These are phyloP conservation scores for Nepenthes gracilis DNA, from an alignment of 148 eudicot species.

Conservation along the genomic window DNA sequence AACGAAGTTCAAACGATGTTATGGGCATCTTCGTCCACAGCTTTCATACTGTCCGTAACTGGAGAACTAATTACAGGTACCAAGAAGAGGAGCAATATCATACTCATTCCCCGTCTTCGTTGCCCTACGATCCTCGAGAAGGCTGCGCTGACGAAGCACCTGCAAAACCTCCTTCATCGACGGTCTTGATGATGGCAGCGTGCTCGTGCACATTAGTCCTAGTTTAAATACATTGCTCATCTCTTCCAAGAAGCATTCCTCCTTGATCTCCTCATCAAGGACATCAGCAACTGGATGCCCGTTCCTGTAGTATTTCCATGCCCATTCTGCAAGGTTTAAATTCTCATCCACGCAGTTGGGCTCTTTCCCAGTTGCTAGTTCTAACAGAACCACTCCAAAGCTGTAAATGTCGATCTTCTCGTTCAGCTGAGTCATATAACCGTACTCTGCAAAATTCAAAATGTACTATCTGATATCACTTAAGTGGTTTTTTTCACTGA, in stretches of 20 bases:
- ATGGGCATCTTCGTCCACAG: slow-evolving; percentile 16
- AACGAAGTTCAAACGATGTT: slow-evolving; percentile 12
- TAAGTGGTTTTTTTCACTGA: no score
- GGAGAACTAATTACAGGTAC: slow-evolving; percentile 21
- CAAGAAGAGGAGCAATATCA: slow-evolving; percentile 46
- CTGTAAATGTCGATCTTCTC: slow-evolving; percentile 76
- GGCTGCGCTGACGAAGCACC: slow-evolving; percentile 25
- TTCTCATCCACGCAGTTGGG: slow-evolving; percentile 44
- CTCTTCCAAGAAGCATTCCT: slow-evolving; percentile 31
- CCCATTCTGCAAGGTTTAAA: slow-evolving; percentile 72
- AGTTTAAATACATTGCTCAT: slow-evolving; percentile 48
- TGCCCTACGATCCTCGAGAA: slow-evolving; percentile 15
- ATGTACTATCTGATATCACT: no score
- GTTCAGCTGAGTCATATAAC: slow-evolving; percentile 47
- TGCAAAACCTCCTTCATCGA: slow-evolving; percentile 67
- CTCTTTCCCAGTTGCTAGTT: slow-evolving; percentile 69
- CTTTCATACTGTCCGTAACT: slow-evolving; percentile 34
- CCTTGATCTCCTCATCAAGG: slow-evolving; percentile 33
- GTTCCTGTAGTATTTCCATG: slow-evolving; percentile 51
- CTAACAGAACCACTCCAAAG: slow-evolving; percentile 77
- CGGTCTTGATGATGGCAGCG: slow-evolving; percentile 49
- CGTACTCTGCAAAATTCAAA: slow-evolving; percentile 40
- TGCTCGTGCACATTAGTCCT: slow-evolving; percentile 59
- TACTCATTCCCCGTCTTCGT: slow-evolving; percentile 18
- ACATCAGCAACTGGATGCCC: slow-evolving; percentile 27